Evolutionary conservation across 106 monocot genomes (phyloP).

Genomic region (Dendrobium huoshanense): DNA sequence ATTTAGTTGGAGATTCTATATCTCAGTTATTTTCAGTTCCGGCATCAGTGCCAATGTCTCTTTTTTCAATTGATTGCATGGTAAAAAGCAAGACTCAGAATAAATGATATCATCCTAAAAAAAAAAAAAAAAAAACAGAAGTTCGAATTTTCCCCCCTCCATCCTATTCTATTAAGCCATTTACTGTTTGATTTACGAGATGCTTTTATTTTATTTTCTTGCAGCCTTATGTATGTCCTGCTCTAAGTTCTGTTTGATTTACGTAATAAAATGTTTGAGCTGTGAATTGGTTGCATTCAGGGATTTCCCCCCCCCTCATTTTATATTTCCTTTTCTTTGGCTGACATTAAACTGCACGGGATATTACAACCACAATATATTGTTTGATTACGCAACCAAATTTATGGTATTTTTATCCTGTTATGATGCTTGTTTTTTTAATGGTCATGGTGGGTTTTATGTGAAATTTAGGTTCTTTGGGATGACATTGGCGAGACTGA

Average conservation of each 20-base stretch:
- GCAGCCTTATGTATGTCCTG: background rate
- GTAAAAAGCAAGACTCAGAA: no score
- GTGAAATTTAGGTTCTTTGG: conserved; percentile 54
- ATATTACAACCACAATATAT: background rate
- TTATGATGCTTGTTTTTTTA: background rate
- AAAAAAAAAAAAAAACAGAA: background rate
- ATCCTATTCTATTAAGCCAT: background rate
- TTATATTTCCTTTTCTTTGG: no score
- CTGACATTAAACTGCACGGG: no score
- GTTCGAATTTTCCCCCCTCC: background rate
- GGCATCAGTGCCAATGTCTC: background rate
- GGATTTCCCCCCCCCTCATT: no score
- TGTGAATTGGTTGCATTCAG: no score
- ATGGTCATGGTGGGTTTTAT: background rate
- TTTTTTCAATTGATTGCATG: background rate
- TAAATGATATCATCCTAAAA: no score
- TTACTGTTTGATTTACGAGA: background rate
- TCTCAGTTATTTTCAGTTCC: background rate
- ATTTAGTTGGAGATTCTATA: background rate
- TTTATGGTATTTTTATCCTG: background rate
- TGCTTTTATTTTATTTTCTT: background rate
- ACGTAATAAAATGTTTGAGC: no score
- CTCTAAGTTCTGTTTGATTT: background rate
- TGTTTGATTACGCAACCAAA: background rate
- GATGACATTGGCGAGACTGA: conserved; percentile 85